phyloP scores from a whole-genome alignment of 305 asterid genomes.

The Fraxinus baroniana region DNA sequence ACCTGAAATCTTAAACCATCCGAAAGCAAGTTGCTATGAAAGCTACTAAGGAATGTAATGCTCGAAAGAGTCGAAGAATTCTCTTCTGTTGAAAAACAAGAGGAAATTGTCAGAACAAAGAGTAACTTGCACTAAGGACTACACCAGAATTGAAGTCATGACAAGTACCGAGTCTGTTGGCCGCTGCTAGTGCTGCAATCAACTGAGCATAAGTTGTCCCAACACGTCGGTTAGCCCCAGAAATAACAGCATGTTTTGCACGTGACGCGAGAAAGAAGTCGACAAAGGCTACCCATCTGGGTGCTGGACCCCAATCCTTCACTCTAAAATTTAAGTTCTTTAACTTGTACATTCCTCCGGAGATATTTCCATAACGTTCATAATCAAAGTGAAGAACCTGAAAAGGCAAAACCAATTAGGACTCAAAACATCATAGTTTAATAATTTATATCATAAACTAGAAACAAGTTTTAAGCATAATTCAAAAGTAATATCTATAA shows the following conservation, averaged over 20 bases:
- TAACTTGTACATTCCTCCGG: conserved; percentile 33
- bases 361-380: conserved; percentile 54
- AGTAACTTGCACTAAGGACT: conserved; percentile 4
- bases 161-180: conserved; percentile 63
- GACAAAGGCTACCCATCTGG: conserved; percentile 98
- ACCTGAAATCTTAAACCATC: conserved; percentile 74
- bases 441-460: conserved; percentile 11
- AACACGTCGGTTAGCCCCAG: conserved; percentile 95
- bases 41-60: conserved; percentile 75
- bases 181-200: conserved; percentile 90
- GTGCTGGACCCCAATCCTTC: conserved; percentile 97
- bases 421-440: conserved; percentile 10
- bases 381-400: conserved; percentile 87
- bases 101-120: conserved; percentile 6
- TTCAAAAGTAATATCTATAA: not conserved
- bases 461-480: not conserved
- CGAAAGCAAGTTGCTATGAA: conserved; percentile 65
- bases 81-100: conserved; percentile 41
- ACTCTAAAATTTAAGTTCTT: conserved; percentile 52
- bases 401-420: conserved; percentile 24
- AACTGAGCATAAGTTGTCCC: conserved; percentile 90
- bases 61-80: conserved; percentile 37
- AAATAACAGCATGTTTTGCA: conserved; percentile 67
- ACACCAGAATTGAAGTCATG: conserved; percentile 12
- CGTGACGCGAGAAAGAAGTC: conserved; percentile 97